A percentile compares a stretch with the other conserved stretches of the same genome.
phyloP scores from a whole-genome alignment of 2,329 filamentous ascomycete species.

The Geosmithia morbida region DNA sequence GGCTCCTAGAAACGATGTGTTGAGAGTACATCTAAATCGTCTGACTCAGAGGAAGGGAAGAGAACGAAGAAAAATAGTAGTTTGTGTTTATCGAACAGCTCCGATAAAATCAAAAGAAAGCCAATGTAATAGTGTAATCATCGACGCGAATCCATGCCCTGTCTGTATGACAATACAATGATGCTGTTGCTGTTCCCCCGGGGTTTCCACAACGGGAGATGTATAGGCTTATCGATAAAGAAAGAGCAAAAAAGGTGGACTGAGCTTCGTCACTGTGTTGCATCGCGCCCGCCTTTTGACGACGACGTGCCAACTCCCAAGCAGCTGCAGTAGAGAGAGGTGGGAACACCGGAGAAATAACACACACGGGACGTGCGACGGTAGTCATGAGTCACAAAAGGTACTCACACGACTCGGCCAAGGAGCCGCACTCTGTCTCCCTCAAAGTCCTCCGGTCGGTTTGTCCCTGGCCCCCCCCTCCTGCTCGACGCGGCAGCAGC shows the following conservation, averaged over 20 bases:
- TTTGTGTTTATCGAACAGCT: too few relatives aligned
- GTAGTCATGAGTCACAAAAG: slow-evolving; percentile 41
- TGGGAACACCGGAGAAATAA: not conserved
- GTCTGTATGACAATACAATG: too few relatives aligned
- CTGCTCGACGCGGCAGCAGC: not conserved
- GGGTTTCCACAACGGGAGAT: too few relatives aligned
- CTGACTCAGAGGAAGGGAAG: too few relatives aligned
- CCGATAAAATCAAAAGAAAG: too few relatives aligned
- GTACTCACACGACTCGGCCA: slow-evolving; percentile 42
- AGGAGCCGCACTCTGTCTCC: slow-evolving; percentile 67
- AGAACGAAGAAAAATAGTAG: too few relatives aligned
- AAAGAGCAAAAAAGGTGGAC: not conserved
- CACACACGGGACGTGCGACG: not conserved
- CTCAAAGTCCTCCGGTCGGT: slow-evolving; percentile 58
- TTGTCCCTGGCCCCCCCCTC: not conserved
- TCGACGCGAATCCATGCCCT: too few relatives aligned
- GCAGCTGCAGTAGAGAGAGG: too few relatives aligned
- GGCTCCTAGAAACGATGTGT: not conserved
- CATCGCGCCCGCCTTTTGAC: not conserved
- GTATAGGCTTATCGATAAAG: slow-evolving; percentile 1
- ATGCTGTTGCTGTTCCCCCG: too few relatives aligned
- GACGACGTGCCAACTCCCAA: not conserved
- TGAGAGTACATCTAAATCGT: too few relatives aligned
- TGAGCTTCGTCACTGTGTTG: not conserved
- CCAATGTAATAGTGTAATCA: too few relatives aligned